phyloP scores from a whole-genome alignment of 2,329 filamentous ascomycete species.

The Venturia nashicola region DNA sequence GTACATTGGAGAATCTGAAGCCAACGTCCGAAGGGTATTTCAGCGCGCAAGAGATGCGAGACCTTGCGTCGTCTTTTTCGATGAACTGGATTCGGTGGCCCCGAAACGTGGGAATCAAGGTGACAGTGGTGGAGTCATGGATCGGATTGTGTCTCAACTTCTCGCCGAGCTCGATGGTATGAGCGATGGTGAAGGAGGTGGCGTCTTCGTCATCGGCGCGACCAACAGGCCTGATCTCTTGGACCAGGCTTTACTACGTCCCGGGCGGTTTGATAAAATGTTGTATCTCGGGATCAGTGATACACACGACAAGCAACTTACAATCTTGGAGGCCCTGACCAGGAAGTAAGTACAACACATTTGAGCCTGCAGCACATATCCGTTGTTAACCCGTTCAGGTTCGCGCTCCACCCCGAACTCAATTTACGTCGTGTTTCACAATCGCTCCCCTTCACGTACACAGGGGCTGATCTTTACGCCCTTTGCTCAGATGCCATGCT shows the following conservation, averaged over 20 bases:
- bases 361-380: background rate
- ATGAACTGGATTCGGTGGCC: slow-evolving; percentile 84
- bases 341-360: slow-evolving; percentile 58
- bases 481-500: slow-evolving; percentile 98
- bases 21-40: slow-evolving; percentile 81
- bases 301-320: slow-evolving; percentile 91
- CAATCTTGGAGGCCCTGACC: slow-evolving; percentile 85
- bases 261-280: slow-evolving; percentile 96
- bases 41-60: slow-evolving; percentile 74
- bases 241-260: slow-evolving; percentile 77
- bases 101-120: slow-evolving; percentile 96
- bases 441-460: slow-evolving; percentile 85
- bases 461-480: slow-evolving; percentile 92
- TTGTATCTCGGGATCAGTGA: slow-evolving; percentile 92
- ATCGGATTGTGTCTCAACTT: slow-evolving; percentile 88
- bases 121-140: slow-evolving; percentile 96
- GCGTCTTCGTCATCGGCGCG: slow-evolving; percentile 92
- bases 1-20: slow-evolving; percentile 91
- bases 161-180: slow-evolving; percentile 94
- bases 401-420: slow-evolving; percentile 68
- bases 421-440: slow-evolving; percentile 65
- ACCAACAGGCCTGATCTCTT: slow-evolving; percentile 91
- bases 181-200: slow-evolving; percentile 76
- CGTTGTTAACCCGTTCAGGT: slow-evolving; percentile 38
- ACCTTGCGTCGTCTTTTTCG: slow-evolving; percentile 87